Evolutionary conservation across 495 filamentous ascomycete species (phyloP).

Genomic region (Trypethelium eluteriae): DNA sequence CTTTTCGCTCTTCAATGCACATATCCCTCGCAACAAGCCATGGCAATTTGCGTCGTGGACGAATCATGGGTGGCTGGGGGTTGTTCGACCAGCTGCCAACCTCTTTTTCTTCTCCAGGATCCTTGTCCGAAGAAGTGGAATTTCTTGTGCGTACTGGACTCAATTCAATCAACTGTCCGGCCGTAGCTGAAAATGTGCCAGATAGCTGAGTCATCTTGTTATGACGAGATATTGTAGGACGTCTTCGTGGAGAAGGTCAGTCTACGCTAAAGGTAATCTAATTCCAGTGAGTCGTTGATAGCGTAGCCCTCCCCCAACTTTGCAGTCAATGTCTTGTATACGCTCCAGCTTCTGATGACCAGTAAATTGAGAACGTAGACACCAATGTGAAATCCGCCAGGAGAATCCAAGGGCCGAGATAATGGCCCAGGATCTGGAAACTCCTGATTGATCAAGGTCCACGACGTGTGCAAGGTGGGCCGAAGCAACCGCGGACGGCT

Average conservation of each 20-base stretch:
- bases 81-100: neutral
- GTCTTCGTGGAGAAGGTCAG: too few species aligned
- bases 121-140: neutral
- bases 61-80: neutral
- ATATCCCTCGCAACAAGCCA: neutral
- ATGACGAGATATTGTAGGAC: neutral
- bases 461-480: neutral
- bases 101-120: neutral
- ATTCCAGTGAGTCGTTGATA: too few species aligned
- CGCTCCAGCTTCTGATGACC: too few species aligned
- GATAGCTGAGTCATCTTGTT: neutral
- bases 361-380: too few species aligned
- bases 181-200: neutral
- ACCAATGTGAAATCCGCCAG: too few species aligned
- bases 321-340: too few species aligned
- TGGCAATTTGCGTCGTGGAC: neutral
- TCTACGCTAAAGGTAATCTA: too few species aligned
- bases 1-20: neutral
- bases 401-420: neutral
- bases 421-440: neutral
- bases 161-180: neutral
- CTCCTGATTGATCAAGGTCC: neutral
- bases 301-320: too few species aligned
- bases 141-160: neutral
- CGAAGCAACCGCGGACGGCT: neutral